Evolutionary conservation across 345 rosid genomes (phyloP).

Genomic region (Linum lewisii): DNA sequence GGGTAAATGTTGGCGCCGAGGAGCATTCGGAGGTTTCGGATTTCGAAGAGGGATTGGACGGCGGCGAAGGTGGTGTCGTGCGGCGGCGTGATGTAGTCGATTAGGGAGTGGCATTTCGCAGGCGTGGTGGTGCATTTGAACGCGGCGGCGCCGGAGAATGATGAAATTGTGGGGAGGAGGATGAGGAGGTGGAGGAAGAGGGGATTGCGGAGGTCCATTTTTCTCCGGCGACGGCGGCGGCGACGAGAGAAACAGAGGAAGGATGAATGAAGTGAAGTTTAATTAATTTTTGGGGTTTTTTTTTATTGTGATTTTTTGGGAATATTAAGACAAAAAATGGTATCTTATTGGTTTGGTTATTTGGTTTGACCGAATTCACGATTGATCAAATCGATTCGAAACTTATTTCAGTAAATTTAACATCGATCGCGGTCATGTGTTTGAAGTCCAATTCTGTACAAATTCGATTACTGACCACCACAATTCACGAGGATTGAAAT

Average conservation of each 20-base stretch:
- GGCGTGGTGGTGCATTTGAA: slow-evolving; percentile 36
- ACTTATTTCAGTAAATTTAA: too few relatives aligned
- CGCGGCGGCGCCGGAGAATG: slow-evolving; percentile 9
- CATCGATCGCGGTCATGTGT: too few relatives aligned
- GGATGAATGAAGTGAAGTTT: not conserved
- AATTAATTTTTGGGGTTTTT: not conserved
- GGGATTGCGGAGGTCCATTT: not conserved
- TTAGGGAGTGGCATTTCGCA: slow-evolving; percentile 13
- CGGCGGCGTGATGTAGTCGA: slow-evolving; percentile 18
- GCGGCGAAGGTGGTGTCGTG: slow-evolving; percentile 8
- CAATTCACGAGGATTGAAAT: too few relatives aligned
- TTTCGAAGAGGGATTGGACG: slow-evolving; percentile 17
- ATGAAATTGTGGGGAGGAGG: not conserved
- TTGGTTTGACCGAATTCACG: too few relatives aligned
- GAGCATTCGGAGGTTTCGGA: slow-evolving; percentile 16
- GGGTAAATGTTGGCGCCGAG: slow-evolving; percentile 21
- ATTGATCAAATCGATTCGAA: too few relatives aligned
- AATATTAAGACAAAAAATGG: not conserved
- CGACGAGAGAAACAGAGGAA: not conserved
- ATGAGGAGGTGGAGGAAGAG: not conserved
- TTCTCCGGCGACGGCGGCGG: not conserved
- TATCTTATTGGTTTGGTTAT: not conserved
- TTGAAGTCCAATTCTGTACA: too few relatives aligned
- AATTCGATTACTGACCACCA: too few relatives aligned
- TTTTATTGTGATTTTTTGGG: not conserved